Conservation (phyloP, 225 moss, liverwort and hornwort species). For the Physcomitrellopsis africana region DNA sequence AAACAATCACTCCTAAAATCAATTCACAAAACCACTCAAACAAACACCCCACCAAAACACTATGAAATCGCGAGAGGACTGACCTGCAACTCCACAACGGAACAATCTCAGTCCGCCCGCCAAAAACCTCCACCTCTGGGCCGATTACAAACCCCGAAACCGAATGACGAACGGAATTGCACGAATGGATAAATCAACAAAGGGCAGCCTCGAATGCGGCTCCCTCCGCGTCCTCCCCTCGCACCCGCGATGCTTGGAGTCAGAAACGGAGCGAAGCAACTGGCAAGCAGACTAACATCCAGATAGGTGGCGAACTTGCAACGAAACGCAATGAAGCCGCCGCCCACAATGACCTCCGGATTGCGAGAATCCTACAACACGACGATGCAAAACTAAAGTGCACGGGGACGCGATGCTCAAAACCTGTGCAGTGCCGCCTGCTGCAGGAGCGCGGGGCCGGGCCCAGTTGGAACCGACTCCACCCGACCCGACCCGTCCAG, state of each 20-base stretch:
- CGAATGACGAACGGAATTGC: not conserved
- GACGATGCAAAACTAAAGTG: too few relatives aligned
- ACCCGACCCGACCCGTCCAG: too few relatives aligned
- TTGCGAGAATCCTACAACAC: too few relatives aligned
- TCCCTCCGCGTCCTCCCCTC: not conserved
- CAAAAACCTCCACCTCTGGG: not conserved
- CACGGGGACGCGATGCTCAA: too few relatives aligned
- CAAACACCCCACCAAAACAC: not conserved
- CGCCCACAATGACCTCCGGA: too few relatives aligned
- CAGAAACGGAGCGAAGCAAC: conserved; percentile 24
- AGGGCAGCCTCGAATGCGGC: not conserved
- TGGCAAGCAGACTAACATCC: not conserved
- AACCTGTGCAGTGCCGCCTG: too few relatives aligned
- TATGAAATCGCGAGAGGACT: not conserved
- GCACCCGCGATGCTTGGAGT: not conserved
- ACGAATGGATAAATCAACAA: not conserved
- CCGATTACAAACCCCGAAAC: not conserved
- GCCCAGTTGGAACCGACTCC: too few relatives aligned
- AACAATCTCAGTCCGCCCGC: not conserved
- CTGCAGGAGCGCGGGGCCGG: too few relatives aligned
- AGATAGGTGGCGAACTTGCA: too few relatives aligned
- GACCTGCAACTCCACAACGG: not conserved
- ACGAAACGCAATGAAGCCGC: too few relatives aligned
- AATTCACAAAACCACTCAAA: not conserved
- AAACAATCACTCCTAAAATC: not conserved